These are phyloP conservation scores for Cadophora gregata DNA, from an alignment of 2,329 filamentous ascomycete genomes.

Conservation along the genomic window DNA sequence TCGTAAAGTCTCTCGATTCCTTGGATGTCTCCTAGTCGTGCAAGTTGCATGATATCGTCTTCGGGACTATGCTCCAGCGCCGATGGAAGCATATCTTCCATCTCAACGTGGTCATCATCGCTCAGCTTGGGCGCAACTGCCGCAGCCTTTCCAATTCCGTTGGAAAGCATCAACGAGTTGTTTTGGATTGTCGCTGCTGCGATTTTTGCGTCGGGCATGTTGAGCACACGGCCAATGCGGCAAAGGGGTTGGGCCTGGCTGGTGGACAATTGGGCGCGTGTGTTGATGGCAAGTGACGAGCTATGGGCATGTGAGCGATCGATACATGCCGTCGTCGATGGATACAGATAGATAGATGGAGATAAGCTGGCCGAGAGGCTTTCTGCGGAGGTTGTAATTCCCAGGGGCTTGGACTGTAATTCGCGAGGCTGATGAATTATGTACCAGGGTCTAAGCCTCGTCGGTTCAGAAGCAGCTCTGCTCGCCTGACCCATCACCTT, in stretches of 20 bases:
- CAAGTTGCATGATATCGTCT: slow-evolving; percentile 94
- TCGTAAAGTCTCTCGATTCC: slow-evolving; percentile 92
- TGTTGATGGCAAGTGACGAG: not conserved
- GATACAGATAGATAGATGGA: not conserved
- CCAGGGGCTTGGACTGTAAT: not conserved
- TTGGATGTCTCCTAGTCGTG: slow-evolving; percentile 82
- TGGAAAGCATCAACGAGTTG: slow-evolving; percentile 49
- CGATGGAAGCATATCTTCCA: slow-evolving; percentile 41
- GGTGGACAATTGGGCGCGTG: not conserved
- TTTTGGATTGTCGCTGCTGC: slow-evolving; percentile 32
- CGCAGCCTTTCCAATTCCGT: slow-evolving; percentile 60
- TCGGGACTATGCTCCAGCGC: slow-evolving; percentile 49
- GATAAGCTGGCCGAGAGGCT: not conserved
- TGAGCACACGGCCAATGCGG: slow-evolving; percentile 5
- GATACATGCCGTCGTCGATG: not conserved
- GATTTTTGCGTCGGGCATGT: not conserved
- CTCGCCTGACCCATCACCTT: not conserved
- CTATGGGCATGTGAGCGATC: not conserved
- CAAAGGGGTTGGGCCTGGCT: not conserved
- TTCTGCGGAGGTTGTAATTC: not conserved
- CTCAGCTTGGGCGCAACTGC: slow-evolving; percentile 62
- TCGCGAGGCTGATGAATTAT: slow-evolving; percentile 12
- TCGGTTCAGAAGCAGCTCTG: not conserved
- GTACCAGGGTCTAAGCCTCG: slow-evolving; percentile 3
- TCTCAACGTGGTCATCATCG: slow-evolving; percentile 45